Evolutionary conservation across 2,329 filamentous ascomycete genomes (phyloP).

Genomic region (Nakataea oryzae): DNA sequence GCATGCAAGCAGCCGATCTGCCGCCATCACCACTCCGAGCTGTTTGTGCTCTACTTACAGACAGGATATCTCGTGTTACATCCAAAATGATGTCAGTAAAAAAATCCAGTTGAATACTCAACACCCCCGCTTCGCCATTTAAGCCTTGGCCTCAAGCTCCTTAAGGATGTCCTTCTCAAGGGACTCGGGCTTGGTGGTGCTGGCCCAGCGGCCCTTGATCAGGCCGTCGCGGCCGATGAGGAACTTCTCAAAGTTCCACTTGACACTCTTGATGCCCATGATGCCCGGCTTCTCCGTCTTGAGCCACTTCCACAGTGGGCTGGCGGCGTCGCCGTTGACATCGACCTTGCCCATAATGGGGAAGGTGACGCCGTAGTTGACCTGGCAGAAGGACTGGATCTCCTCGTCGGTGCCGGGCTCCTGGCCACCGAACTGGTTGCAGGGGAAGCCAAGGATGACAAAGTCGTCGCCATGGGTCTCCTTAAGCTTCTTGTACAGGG

Average conservation of each 20-base stretch:
- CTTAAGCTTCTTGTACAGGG: conserved; percentile 71
- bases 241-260: conserved; percentile 99
- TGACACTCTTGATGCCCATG: conserved; percentile 79
- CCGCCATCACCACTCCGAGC: no score
- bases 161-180: conserved; percentile 67
- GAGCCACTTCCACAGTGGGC: conserved; percentile 70
- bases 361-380: conserved; percentile 92
- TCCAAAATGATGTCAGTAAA: not conserved
- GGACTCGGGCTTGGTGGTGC: conserved; percentile 73
- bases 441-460: conserved; percentile 87
- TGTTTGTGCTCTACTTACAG: no score
- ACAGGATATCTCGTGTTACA: no score
- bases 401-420: conserved; percentile 77
- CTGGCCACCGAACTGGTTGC: conserved; percentile 93
- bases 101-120: not conserved
- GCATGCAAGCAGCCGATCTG: no score
- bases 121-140: not conserved
- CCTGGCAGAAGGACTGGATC: conserved; percentile 75
- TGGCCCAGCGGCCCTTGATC: conserved; percentile 80
- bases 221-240: conserved; percentile 75
- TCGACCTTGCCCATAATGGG: conserved; percentile 86
- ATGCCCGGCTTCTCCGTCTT: conserved; percentile 68
- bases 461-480: conserved; percentile 65
- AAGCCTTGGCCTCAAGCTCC: conserved; percentile 42
- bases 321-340: conserved; percentile 78